A percentile compares a stretch with the other conserved stretches of the same genome.
Evolutionary conservation across 129 eudicot species (phyloP).

Genomic region (Pseudognaphalium luteoalbum): DNA sequence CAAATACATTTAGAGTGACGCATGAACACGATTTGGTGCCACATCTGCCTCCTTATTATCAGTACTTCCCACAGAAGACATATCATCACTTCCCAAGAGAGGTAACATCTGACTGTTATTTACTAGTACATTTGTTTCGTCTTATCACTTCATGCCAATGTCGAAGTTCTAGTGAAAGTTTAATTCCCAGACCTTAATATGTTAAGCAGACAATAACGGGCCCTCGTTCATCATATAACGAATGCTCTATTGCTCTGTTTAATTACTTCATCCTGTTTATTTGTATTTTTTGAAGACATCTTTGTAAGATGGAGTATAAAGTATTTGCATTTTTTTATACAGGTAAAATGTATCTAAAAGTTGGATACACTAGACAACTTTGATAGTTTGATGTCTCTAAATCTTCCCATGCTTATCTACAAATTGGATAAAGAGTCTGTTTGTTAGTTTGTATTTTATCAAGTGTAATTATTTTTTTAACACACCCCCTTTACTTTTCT

Average conservation of each 20-base stretch:
- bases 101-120: slow-evolving; percentile 45
- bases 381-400: too few species aligned
- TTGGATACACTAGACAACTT: too few species aligned
- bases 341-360: too few species aligned
- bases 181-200: not conserved
- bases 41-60: slow-evolving; percentile 93
- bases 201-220: not conserved
- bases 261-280: too few species aligned
- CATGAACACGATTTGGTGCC: slow-evolving; percentile 91
- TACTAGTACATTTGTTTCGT: slow-evolving; percentile 4
- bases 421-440: not conserved
- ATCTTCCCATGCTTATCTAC: not conserved
- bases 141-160: not conserved
- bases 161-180: not conserved
- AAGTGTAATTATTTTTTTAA: not conserved
- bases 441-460: not conserved
- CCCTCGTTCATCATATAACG: not conserved
- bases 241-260: not conserved
- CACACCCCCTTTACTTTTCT: not conserved
- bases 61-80: slow-evolving; percentile 68
- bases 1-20: slow-evolving; percentile 83
- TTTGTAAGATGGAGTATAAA: too few species aligned
- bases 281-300: too few species aligned
- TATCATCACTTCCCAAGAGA: slow-evolving; percentile 95
- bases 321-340: too few species aligned